Evolutionary conservation across 495 filamentous ascomycete genomes (phyloP).

Genomic region (Hypoxylon crocopeplum): DNA sequence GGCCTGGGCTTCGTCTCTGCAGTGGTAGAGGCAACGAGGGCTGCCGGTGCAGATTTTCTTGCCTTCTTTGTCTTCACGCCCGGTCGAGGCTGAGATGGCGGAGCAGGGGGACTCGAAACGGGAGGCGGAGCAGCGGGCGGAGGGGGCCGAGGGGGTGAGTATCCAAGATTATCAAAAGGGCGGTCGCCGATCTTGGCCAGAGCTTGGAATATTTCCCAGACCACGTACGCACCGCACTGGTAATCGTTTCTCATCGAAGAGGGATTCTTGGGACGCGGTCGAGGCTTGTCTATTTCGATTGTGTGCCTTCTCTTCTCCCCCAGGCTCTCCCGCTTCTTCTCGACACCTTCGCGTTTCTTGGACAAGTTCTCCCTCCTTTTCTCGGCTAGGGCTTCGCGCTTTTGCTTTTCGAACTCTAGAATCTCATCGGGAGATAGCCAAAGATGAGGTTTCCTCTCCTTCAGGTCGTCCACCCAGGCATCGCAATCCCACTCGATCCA

Average conservation of each 20-base stretch:
- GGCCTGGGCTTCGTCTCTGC: conserved; percentile 4
- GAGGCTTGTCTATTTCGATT: conserved; percentile 32
- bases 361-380: conserved; percentile 37
- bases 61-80: conserved; percentile 37
- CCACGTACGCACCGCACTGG: conserved; percentile 40
- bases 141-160: conserved; percentile 16
- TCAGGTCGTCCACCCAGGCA: conserved; percentile 68
- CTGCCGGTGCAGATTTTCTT: conserved; percentile 38
- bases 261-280: conserved; percentile 40
- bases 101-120: conserved; percentile 18
- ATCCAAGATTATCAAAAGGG: conserved; percentile 41
- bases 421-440: conserved; percentile 58
- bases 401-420: conserved; percentile 44
- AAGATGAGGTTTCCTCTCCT: conserved; percentile 59
- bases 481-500: conserved; percentile 77
- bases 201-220: conserved; percentile 43
- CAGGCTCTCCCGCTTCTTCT: conserved; percentile 26
- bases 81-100: conserved; percentile 6
- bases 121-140: conserved; percentile 38
- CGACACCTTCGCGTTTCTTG: conserved; percentile 41
- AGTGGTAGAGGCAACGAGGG: neutral
- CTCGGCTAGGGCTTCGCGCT: conserved; percentile 37
- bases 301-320: conserved; percentile 26
- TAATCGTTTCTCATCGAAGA: conserved; percentile 44
- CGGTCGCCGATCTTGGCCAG: conserved; percentile 40